These are phyloP conservation scores for Gillenia trifoliata DNA, from an alignment of 306 rosid species.

Conservation along the genomic window DNA sequence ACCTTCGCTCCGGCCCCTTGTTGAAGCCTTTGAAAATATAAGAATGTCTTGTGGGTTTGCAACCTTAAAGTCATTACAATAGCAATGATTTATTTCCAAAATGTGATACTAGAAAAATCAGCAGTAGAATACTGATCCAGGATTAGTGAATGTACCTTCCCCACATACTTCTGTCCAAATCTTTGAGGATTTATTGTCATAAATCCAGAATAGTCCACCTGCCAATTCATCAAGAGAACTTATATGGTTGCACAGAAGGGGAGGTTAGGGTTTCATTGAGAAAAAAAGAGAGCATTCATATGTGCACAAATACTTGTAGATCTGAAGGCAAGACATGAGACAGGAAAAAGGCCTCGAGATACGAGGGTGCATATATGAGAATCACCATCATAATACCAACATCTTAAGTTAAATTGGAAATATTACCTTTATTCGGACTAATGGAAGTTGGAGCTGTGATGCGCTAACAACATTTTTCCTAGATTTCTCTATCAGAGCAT, in stretches of 20 bases:
- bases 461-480: constrained; percentile 48
- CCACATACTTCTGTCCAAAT: constrained; percentile 99
- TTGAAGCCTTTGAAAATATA: constrained; percentile 87
- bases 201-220: constrained; percentile 99
- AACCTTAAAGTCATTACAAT: constrained; percentile 47
- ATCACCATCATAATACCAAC: background rate
- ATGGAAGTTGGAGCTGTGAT: constrained; percentile 80
- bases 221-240: constrained; percentile 27
- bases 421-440: constrained; percentile 85
- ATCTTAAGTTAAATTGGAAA: background rate
- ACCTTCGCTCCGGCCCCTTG: constrained; percentile 65
- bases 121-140: constrained; percentile 21
- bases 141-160: constrained; percentile 63
- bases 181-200: constrained; percentile 98
- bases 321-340: background rate
- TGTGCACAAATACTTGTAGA: background rate
- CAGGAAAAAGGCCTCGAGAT: background rate
- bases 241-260: background rate
- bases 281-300: background rate
- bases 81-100: constrained; percentile 20
- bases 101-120: constrained; percentile 24
- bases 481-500: constrained; percentile 60
- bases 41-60: constrained; percentile 99
- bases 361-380: background rate
- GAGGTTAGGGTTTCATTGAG: background rate